These are phyloP conservation scores for Coprinopsis cinerea DNA, from an alignment of 768 basidiomycete species.

Conservation along the genomic window DNA sequence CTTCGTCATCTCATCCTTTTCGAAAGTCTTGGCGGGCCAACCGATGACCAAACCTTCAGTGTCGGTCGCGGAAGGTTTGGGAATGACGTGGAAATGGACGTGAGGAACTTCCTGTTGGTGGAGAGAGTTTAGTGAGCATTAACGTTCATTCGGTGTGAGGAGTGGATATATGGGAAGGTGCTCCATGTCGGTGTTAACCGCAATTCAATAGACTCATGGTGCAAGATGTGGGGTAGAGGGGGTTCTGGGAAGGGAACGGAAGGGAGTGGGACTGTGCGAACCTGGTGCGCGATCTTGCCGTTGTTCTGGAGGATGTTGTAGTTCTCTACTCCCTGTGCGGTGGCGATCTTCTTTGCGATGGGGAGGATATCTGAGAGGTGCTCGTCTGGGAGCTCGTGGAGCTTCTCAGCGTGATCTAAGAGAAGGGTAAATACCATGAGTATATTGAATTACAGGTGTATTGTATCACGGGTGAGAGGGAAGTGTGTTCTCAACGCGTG, in stretches of 20 bases:
- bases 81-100: slow-evolving; percentile 92
- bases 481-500: too few species aligned
- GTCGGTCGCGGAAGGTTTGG: slow-evolving; percentile 65
- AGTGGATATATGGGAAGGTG: not conserved
- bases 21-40: slow-evolving; percentile 62
- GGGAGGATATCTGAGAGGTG: slow-evolving; percentile 72
- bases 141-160: not conserved
- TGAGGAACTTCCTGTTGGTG: slow-evolving; percentile 62
- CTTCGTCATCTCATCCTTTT: slow-evolving; percentile 61
- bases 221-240: too few species aligned
- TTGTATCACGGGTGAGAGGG: too few species aligned
- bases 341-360: slow-evolving; percentile 81
- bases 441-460: not conserved
- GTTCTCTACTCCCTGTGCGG: slow-evolving; percentile 66
- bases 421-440: not conserved
- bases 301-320: slow-evolving; percentile 83
- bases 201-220: too few species aligned
- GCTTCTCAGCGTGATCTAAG: slow-evolving; percentile 77
- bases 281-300: slow-evolving; percentile 55
- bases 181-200: too few species aligned
- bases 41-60: slow-evolving; percentile 73
- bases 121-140: not conserved
- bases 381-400: slow-evolving; percentile 86
- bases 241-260: not conserved
- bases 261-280: slow-evolving; percentile 15